Evolutionary conservation across 2,329 filamentous ascomycete species (phyloP).

Genomic region (Corniculantispora saksenae): DNA sequence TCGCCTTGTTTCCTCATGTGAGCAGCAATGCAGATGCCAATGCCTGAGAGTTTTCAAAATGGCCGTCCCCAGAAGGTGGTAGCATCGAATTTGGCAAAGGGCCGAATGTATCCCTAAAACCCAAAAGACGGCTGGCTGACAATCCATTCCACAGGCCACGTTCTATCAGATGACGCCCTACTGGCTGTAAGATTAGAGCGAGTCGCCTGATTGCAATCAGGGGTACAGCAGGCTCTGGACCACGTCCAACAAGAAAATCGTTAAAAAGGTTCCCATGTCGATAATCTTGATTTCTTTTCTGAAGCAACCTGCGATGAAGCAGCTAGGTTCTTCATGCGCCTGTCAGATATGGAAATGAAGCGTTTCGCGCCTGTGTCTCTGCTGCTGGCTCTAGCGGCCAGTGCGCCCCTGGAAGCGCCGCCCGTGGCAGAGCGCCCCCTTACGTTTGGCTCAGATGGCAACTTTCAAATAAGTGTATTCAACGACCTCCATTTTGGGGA

Average conservation of each 20-base stretch:
- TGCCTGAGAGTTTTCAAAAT: neutral
- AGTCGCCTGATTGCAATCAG: neutral
- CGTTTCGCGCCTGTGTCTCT: neutral
- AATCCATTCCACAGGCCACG: slow-evolving; percentile 4
- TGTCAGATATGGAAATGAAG: neutral
- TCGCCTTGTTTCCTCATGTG: neutral
- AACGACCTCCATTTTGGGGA: slow-evolving; percentile 26
- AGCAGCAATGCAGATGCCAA: neutral
- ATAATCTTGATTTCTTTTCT: neutral
- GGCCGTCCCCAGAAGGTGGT: neutral
- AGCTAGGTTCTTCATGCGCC: neutral
- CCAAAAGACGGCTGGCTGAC: neutral
- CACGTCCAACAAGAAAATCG: neutral
- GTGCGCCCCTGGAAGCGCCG: slow-evolving; percentile 29
- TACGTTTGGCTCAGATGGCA: slow-evolving; percentile 20
- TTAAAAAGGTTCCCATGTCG: neutral
- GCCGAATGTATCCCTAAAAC: neutral
- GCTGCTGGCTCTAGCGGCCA: neutral
- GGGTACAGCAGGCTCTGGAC: neutral
- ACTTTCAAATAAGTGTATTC: slow-evolving; percentile 23
- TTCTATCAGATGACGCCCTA: neutral
- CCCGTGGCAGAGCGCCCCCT: slow-evolving; percentile 53
- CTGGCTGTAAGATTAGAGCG: neutral
- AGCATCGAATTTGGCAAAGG: neutral
- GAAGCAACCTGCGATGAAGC: neutral